Evolutionary conservation across 176 grass and related monocot species (phyloP).

Genomic region (Stipa capillata): DNA sequence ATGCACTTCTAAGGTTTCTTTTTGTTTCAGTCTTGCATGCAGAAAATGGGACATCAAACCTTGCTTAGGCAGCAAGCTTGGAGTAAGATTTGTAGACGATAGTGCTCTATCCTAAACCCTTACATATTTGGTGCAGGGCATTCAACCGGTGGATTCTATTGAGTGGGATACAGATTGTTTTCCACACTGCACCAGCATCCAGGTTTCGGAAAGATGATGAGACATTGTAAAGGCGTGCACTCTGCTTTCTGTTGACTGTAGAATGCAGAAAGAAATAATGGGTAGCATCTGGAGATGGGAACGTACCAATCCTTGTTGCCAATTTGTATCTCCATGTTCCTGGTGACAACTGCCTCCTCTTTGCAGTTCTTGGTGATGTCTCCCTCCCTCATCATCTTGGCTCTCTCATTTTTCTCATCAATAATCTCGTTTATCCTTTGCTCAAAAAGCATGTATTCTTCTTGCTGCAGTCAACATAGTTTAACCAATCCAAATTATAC

Average conservation of each 20-base stretch:
- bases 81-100: not conserved
- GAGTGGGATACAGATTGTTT: not conserved
- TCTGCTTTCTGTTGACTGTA: not conserved
- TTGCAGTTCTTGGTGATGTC: conserved; percentile 3
- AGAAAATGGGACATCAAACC: not conserved
- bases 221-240: not conserved
- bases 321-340: conserved; percentile 6
- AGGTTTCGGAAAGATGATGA: not conserved
- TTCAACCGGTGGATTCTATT: not conserved
- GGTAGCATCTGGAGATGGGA: not conserved
- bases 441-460: conserved; percentile 48
- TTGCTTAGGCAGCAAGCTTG: not conserved
- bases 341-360: not conserved
- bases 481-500: not conserved
- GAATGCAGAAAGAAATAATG: not conserved
- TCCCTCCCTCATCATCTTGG: not conserved
- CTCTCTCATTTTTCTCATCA: not conserved
- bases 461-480: conserved; percentile 29
- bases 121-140: not conserved
- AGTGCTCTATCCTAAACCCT: not conserved
- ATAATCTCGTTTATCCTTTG: conserved; percentile 27
- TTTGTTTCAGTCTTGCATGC: not conserved
- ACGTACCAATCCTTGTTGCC: conserved; percentile 55
- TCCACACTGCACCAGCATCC: not conserved
- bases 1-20: not conserved